Base-by-base conservation (phyloP, 2,329 filamentous ascomycete genomes). In the Fusarium anthophilum region DNA sequence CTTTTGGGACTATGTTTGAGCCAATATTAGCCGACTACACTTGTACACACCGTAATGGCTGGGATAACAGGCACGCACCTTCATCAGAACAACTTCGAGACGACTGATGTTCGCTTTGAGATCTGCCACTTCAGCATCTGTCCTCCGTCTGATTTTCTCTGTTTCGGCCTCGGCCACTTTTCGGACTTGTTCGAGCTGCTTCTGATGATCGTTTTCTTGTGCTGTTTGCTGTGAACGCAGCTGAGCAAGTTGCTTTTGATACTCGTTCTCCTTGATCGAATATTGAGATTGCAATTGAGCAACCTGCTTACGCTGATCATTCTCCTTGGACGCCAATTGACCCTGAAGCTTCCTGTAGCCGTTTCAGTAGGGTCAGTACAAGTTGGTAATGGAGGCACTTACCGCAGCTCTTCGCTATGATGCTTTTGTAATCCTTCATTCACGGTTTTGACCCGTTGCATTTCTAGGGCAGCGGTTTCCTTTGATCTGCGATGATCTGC, bases 401-500 rank as follows among this genome's bases (percentile, higher is more conserved):
- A 89, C 80, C 86, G 86, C 12, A 92, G 74, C 63, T 94, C 92
- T 43, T 90, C 88, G 59, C 92, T 90, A 77, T 96, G 93, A 39
- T 91, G 88, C 53, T 87, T 87, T 75, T 94, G 93, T 24, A 95
- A 84, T 13, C 89, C 88, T 56, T 96, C 92, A 63, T 94, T 94
- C 73, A 92, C 87, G 41, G 86, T 88, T 72, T 91, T 91, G 55
- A 93, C 86, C 44, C 66, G 66, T 78, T 79, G 58, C 74, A 79
- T 51, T 69, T 79, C 55, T 74, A 88, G 80, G 13, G 83, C 81
- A 24, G 84, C 85, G 7, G 86, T 86, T 69, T 93, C 91, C 26
- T 73, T 92, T 4, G 89, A 88, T 71, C 89, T 90, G 32, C 89
- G 88, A 80, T 94, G 92, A 70, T 95, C 92, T 12, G 91, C 89